Evolutionary conservation across 2,329 filamentous ascomycete species (phyloP), one percentile per base, ranked within the genome.

Genomic region (Penicillium sp.): DNA sequence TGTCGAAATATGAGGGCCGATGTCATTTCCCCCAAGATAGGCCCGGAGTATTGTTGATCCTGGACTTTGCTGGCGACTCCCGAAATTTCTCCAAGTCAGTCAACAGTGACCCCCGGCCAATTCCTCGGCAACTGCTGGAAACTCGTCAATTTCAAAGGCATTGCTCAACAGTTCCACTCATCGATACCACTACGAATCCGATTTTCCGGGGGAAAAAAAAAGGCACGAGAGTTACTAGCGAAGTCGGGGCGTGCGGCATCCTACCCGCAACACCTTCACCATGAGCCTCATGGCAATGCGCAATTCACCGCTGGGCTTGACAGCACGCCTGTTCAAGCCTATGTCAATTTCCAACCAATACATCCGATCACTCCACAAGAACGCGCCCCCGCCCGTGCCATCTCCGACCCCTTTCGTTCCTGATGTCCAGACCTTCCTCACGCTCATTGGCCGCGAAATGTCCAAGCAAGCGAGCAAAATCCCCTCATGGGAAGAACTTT

Each of bases 401-500:
- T 71, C 81, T 25, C 89, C 92, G 0, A 96, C 89, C 38, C 90
- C 91, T 1, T 92, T 96, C 68, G 87, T 96, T 39, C 93, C 93
- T 33, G 88, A 97, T 73, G 86, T 91, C 41, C 73, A 83, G 66
- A 94, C 93, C 17, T 96, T 99, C 77, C 87, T 97, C 61, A 91
- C 85, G 36, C 82, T 97, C 59, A 97, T 97, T 76, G 94, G 94
- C 67, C 93, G 94, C 62, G 88, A 88, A 67, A 86, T 97, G 68
- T 87, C 84, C 70, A 86, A 89, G 71, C 91, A 97, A 79, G 85
- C 89, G 49, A 82, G 85, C 76, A 97, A 97, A 76, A 91, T 99
- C 68, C 86, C 90, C 2, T 88, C 89, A 12, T 97, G 94, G 94
- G 89, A 94, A 53, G 85, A 90, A 6, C 86, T 99, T 45, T 97